Evolutionary conservation across 805 yeast species (phyloP).

Genomic region (Candida lessepsii): DNA sequence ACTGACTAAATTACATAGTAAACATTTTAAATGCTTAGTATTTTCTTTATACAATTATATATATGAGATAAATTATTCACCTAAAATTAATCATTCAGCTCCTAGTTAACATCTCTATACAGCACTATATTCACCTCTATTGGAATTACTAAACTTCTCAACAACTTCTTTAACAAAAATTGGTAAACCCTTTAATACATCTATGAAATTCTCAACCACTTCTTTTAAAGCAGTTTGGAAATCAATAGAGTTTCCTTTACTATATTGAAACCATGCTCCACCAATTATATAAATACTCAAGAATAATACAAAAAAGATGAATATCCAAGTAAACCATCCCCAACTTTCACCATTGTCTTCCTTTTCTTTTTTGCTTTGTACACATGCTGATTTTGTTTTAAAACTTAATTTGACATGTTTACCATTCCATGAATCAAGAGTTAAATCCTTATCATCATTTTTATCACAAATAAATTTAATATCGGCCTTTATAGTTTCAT

Average conservation of each 20-base stretch:
- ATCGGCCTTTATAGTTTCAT: conserved; percentile 45
- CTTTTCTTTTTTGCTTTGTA: conserved; percentile 26
- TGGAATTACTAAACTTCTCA: conserved; percentile 58
- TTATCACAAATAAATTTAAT: conserved; percentile 48
- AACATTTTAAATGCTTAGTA: too few species aligned
- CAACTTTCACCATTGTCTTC: conserved; percentile 50
- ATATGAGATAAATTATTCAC: too few species aligned
- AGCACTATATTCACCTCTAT: conserved; percentile 91
- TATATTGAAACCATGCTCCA: conserved; percentile 74
- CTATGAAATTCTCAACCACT: conserved; percentile 64
- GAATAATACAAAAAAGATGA: conserved; percentile 67
- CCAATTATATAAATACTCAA: conserved; percentile 70
- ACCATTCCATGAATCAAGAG: conserved; percentile 39
- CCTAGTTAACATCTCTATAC: too few species aligned
- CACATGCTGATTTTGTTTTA: conserved; percentile 42
- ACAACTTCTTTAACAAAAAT: conserved; percentile 65
- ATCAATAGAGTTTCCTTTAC: conserved; percentile 67
- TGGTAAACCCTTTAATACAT: conserved; percentile 59
- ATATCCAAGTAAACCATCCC: conserved; percentile 83
- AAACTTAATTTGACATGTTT: conserved; percentile 25
- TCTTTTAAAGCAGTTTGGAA: conserved; percentile 72
- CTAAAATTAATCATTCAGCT: too few species aligned
- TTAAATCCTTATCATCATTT: conserved; percentile 23
- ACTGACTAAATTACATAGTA: too few species aligned
- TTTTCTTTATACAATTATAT: too few species aligned